Percentiles rank a stretch among this genome's conserved stretches.
Evolutionary conservation across 208 protist species (phyloP).

Genomic region (Balamuthia mandrillaris): DNA sequence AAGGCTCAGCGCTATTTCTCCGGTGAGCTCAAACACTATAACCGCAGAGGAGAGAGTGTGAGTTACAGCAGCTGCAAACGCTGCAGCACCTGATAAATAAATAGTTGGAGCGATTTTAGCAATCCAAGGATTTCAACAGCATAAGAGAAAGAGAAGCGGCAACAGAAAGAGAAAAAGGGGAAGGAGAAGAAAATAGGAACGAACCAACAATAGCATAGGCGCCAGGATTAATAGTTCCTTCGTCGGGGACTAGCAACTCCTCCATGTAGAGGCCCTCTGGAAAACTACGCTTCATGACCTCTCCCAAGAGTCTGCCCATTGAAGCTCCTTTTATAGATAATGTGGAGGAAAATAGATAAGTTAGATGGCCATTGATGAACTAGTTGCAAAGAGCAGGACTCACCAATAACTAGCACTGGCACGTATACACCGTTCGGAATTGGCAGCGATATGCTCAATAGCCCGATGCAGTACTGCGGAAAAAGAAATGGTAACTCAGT

Average conservation of each 20-base stretch:
- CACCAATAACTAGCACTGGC: constrained; percentile 27
- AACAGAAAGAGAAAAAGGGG: no score
- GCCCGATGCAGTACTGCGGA: neutral
- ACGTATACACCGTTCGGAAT: constrained; percentile 40
- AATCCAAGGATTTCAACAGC: no score
- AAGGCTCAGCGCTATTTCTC: neutral
- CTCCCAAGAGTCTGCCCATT: constrained; percentile 31
- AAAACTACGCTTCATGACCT: neutral
- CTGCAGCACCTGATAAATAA: constrained; percentile 33
- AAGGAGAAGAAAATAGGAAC: neutral
- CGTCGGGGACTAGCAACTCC: neutral
- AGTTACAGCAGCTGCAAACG: constrained; percentile 15
- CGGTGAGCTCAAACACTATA: constrained; percentile 42
- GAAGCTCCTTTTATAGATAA: neutral
- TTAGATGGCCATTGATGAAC: neutral
- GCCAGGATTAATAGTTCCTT: neutral
- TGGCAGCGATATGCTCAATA: neutral
- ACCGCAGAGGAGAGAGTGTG: constrained; percentile 41
- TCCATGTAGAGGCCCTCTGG: neutral
- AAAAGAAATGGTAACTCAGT: neutral
- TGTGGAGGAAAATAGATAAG: neutral
- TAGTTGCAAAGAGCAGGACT: neutral
- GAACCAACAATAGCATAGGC: constrained; percentile 39
- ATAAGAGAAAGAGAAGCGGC: no score
- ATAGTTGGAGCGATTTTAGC: no score